Evolutionary conservation across 164 flowering plant genomes (phyloP), one percentile per base, ranked within the genome.

Genomic region (Liquidambar formosana): DNA sequence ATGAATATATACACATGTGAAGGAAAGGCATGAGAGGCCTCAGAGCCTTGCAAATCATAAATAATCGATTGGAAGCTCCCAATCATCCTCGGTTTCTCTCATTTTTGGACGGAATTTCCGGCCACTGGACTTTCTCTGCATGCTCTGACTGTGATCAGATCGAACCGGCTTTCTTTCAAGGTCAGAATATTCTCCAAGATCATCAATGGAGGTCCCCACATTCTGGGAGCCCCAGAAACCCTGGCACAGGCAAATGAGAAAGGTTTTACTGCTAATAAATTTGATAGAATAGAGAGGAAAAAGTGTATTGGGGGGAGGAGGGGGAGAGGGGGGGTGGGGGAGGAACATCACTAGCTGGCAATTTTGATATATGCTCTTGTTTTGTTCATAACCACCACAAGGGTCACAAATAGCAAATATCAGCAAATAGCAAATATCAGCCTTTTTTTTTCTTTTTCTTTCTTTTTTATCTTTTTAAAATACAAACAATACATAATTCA

Each of bases 1-100:
- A n/a, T 27, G 12, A 48, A 57, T 51, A 4, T 27, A 44, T n/a
- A 45, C 9, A 5, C 57, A 33, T 13, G 19, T 21, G 15, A 14
- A 14, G 11, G 56, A 47, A 12, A 53, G 18, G 15, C n/a, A 22
- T 59, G 18, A 1, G 14, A 44, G 74, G 58, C n/a, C 1, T 21
- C 27, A 26, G 49, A 43, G 18, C 43, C 43, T 1, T 4, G 43
- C 16, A 14, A 43, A 48, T 85, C 78, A 84, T 41, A 79, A 49
- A 71, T 85, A 89, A 68, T 89, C 93, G 82, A 85, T 85, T 6
- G 93, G 94, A 13, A 84, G 87, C 61, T 85, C 88, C 94, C 86
- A 89, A 11, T 87, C 83, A 67, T 83, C 91, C 19, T 76, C 81
- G 1, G 28, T 26, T 21, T 78, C 80, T 56, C 73, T 71, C 33